These are phyloP conservation scores for Cytospora schulzeri DNA, from an alignment of 2,329 filamentous ascomycete species.

Conservation along the genomic window DNA sequence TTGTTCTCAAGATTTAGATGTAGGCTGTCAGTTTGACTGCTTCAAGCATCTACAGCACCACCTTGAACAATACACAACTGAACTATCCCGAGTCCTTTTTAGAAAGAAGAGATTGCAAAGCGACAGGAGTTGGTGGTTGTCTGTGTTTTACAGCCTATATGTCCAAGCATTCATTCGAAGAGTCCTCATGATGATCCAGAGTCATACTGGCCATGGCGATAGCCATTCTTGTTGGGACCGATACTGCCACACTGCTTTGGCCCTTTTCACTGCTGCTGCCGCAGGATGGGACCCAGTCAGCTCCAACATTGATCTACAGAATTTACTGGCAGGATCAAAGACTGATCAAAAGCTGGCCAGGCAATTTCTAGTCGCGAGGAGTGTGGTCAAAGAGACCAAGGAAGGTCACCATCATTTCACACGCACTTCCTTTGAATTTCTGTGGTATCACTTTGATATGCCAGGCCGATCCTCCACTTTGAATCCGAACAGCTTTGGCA, in stretches of 20 bases:
- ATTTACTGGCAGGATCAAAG: neutral
- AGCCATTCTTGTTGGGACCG: too few relatives aligned
- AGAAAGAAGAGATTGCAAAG: neutral
- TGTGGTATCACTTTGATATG: neutral
- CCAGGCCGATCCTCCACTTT: too few relatives aligned
- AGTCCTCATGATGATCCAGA: neutral
- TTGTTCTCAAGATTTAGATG: neutral
- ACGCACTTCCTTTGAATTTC: neutral
- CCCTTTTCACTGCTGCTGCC: neutral
- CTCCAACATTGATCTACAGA: neutral
- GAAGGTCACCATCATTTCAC: too few relatives aligned
- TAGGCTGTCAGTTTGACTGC: neutral
- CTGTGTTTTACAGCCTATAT: constrained; percentile 3
- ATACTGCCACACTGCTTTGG: neutral
- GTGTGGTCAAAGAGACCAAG: neutral
- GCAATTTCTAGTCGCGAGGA: neutral
- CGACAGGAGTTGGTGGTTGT: constrained; percentile 4
- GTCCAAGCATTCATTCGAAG: neutral
- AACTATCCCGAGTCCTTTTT: neutral
- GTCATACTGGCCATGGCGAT: neutral
- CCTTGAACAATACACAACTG: neutral
- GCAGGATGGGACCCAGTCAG: constrained; percentile 6
- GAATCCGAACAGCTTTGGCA: neutral
- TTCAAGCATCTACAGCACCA: neutral
- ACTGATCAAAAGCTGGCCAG: neutral